A percentile compares a stretch with the other conserved stretches of the same genome.
phyloP scores from a whole-genome alignment of 2,329 filamentous ascomycete genomes.

The Piedraia hortae region DNA sequence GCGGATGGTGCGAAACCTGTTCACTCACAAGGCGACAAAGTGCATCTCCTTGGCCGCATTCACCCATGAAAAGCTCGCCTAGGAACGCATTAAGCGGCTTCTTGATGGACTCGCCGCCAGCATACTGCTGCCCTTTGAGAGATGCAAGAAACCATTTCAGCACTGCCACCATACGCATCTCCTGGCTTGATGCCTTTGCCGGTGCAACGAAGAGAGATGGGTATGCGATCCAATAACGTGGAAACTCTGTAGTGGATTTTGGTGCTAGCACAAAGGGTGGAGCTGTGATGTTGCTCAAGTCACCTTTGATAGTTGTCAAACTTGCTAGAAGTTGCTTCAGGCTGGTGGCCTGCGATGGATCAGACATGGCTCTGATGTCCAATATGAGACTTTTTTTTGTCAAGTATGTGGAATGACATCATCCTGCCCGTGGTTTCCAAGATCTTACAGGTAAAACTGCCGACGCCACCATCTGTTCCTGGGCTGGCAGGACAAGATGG shows the following conservation, averaged over 20 bases:
- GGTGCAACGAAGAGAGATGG: slow-evolving; percentile 20
- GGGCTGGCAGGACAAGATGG: no score
- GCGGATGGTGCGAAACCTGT: slow-evolving; percentile 21
- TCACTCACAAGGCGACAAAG: slow-evolving; percentile 17
- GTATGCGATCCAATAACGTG: slow-evolving; percentile 20
- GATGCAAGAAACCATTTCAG: slow-evolving; percentile 23
- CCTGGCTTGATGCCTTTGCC: slow-evolving; percentile 15
- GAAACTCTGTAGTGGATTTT: slow-evolving; percentile 20
- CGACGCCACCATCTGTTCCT: no score
- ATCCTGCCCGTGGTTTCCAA: no score
- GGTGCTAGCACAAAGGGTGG: slow-evolving; percentile 20
- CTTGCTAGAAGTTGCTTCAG: no score
- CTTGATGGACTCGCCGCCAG: slow-evolving; percentile 19
- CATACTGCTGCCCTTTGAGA: slow-evolving; percentile 21
- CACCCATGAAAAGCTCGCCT: slow-evolving; percentile 20
- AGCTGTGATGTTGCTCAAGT: slow-evolving; percentile 20
- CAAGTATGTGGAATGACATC: no score
- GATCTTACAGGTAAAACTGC: no score
- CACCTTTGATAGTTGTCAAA: slow-evolving; percentile 20
- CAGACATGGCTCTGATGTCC: no score
- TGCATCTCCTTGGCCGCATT: slow-evolving; percentile 12
- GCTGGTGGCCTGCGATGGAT: no score
- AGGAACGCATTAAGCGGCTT: slow-evolving; percentile 25
- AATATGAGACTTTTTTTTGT: background rate
- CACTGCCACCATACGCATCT: slow-evolving; percentile 18